Evolutionary conservation across 2,329 filamentous ascomycete genomes (phyloP), one percentile per base, ranked within the genome.

Genomic region (Teratosphaeria epicoccoides): DNA sequence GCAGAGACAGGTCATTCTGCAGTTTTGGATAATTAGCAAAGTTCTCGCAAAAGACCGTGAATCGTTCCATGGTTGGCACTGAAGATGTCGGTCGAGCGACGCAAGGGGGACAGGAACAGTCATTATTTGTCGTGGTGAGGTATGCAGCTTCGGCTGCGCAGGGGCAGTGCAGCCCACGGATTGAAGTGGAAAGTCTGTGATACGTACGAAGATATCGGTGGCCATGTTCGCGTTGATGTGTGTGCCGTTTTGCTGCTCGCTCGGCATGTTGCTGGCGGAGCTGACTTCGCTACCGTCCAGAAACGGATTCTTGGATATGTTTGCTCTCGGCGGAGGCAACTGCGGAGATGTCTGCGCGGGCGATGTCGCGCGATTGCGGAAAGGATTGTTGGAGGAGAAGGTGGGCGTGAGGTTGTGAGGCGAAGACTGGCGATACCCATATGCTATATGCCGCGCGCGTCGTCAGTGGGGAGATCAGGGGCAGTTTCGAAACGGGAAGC

Each of bases 131-230:
- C 43, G 43, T 22, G 43, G 5, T 24, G 24, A 20, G 43, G 14
- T 24, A 26, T 24, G 43, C 23, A 43, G 33, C 3, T 44, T 9
- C 23, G 7, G 47, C 12, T 23, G 40, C 33, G 46, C 17, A 44
- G 47, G 17, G 24, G 25, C 43, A 48, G 40, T 17, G 37, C 28
- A 52, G 46, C 50, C 24, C 29, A 37, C 2, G 5, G 29, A 14
- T 5, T 2, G n/a, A 20, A 46, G 25, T 43, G 47, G 25, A 40
- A 40, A 22, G 28, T 43, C 22, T 46, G 51, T 52, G 44, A 52
- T 28, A 85, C 86, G 67, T 83, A 89, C 86, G 73, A 89, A 89
- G 54, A 89, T 77, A 56, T 88, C 84, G 59, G 85, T 82, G 47
- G 83, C 80, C 52, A 81, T 76, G 50, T 71, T 73, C 57, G 72